Evolutionary conservation across 192 early-diverging fungal genomes (phyloP).

Genomic region (Entophlyctis helioformis): DNA sequence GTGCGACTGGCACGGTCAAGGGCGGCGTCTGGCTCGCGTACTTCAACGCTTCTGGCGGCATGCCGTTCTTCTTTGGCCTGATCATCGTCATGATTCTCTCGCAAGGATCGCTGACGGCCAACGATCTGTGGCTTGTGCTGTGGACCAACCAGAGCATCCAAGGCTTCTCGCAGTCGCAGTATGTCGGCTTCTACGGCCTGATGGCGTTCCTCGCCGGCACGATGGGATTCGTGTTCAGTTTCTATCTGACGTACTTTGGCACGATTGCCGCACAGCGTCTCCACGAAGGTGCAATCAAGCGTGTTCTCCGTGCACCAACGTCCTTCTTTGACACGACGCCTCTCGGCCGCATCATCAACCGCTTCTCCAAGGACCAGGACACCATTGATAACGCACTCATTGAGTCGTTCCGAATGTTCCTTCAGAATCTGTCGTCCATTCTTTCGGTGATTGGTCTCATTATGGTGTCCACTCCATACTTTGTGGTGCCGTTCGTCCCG

Average conservation of each 20-base stretch:
- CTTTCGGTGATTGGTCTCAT: slow-evolving; percentile 51
- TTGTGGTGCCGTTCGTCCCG: slow-evolving; percentile 38
- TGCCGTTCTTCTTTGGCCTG: slow-evolving; percentile 32
- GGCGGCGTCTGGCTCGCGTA: no score
- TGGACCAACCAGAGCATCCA: no score
- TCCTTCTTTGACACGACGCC: no score
- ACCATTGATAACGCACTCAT: slow-evolving; percentile 52
- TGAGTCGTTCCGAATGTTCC: slow-evolving; percentile 45
- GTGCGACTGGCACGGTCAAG: no score
- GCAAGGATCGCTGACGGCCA: slow-evolving; percentile 50
- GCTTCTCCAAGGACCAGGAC: no score
- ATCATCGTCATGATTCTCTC: no score
- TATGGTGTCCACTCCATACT: slow-evolving; percentile 40
- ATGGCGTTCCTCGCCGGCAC: no score
- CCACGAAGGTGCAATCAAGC: slow-evolving; percentile 50
- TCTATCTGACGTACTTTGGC: no score
- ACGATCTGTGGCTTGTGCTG: slow-evolving; percentile 55
- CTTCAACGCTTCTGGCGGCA: no score
- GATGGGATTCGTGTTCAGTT: no score
- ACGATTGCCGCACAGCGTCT: slow-evolving; percentile 39
- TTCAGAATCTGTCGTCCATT: slow-evolving; percentile 31
- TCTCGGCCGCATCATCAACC: no score
- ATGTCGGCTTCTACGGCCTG: slow-evolving; percentile 62
- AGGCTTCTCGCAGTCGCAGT: slow-evolving; percentile 16
- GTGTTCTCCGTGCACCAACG: slow-evolving; percentile 57